Conservation (phyloP, 2,329 filamentous ascomycete genomes). For the Cladosporium cucumerinum region DNA sequence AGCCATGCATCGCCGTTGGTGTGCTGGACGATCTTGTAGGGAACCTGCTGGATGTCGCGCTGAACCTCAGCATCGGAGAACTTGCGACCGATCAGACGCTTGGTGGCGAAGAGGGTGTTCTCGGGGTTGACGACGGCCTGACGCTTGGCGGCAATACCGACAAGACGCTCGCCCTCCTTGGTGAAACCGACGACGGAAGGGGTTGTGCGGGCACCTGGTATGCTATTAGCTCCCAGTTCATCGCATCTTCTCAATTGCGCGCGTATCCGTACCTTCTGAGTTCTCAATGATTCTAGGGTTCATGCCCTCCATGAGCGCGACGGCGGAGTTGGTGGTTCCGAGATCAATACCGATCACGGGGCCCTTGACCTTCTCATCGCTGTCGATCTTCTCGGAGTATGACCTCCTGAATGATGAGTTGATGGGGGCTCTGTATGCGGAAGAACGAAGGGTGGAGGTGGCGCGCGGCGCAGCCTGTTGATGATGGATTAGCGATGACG, state of each 20-base stretch:
- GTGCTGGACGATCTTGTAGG: conserved; percentile 98
- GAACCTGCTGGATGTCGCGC: conserved; percentile 94
- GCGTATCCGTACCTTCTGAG: conserved; percentile 68
- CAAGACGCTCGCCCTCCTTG: conserved; percentile 90
- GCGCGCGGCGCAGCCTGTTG: conserved; percentile 34
- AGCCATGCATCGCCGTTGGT: conserved; percentile 96
- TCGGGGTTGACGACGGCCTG: conserved; percentile 98
- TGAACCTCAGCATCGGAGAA: conserved; percentile 92
- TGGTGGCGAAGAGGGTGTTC: conserved; percentile 97
- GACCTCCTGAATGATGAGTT: conserved; percentile 68
- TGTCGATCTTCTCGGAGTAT: conserved; percentile 53
- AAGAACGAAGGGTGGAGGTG: conserved; percentile 35
- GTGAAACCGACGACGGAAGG: conserved; percentile 95
- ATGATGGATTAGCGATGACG: conserved; percentile 25
- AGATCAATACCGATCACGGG: conserved; percentile 97
- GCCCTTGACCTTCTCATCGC: conserved; percentile 77
- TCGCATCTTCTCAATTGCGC: not conserved
- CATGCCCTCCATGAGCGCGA: conserved; percentile 97
- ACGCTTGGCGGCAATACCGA: conserved; percentile 96
- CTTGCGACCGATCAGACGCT: conserved; percentile 97
- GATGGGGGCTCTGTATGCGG: conserved; percentile 60
- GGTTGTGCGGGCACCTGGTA: conserved; percentile 76
- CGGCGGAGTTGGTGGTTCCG: conserved; percentile 96
- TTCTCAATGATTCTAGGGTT: conserved; percentile 95
- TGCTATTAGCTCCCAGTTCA: conserved; percentile 10